phyloP scores from a whole-genome alignment of 176 grass and related monocot genomes.

The Areca catechu region DNA sequence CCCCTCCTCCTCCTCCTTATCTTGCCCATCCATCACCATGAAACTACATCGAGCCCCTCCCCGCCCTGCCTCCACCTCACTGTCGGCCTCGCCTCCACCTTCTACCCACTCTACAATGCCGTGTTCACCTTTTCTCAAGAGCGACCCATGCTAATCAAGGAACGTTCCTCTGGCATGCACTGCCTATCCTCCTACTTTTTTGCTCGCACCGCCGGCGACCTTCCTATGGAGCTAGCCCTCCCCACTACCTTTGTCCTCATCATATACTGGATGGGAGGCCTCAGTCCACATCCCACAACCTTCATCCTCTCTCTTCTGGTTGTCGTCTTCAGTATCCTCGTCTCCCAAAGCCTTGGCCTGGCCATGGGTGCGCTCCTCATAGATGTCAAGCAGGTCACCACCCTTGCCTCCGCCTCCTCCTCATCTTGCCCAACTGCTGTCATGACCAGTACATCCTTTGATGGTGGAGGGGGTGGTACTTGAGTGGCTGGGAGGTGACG shows the following conservation, averaged over 20 bases:
- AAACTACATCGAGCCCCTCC: too few relatives aligned
- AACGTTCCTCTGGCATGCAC: slow-evolving; percentile 84
- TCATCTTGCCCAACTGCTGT: too few relatives aligned
- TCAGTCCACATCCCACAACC: slow-evolving; percentile 30
- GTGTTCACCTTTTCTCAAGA: slow-evolving; percentile 91
- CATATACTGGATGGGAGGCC: slow-evolving; percentile 98
- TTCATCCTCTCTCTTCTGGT: slow-evolving; percentile 69
- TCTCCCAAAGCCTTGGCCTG: slow-evolving; percentile 92
- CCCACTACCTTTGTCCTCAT: slow-evolving; percentile 83
- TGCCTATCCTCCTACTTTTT: slow-evolving; percentile 88
- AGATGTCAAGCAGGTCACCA: slow-evolving; percentile 97
- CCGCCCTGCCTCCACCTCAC: too few relatives aligned
- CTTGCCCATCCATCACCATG: too few relatives aligned
- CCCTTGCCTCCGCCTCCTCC: slow-evolving; percentile 84
- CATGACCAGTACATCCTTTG: too few relatives aligned
- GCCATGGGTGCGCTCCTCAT: slow-evolving; percentile 83
- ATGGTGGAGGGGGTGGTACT: too few relatives aligned
- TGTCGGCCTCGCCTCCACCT: too few relatives aligned
- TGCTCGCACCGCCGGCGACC: slow-evolving; percentile 66
- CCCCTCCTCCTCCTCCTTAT: too few relatives aligned
- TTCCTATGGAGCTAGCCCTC: slow-evolving; percentile 95
- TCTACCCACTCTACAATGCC: slow-evolving; percentile 97
- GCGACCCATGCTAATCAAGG: slow-evolving; percentile 76
- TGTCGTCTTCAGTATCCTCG: slow-evolving; percentile 85
- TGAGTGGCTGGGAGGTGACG: too few relatives aligned